phyloP scores from a whole-genome alignment of 73 alveolate genomes.

The Paramecium primaurelia region DNA sequence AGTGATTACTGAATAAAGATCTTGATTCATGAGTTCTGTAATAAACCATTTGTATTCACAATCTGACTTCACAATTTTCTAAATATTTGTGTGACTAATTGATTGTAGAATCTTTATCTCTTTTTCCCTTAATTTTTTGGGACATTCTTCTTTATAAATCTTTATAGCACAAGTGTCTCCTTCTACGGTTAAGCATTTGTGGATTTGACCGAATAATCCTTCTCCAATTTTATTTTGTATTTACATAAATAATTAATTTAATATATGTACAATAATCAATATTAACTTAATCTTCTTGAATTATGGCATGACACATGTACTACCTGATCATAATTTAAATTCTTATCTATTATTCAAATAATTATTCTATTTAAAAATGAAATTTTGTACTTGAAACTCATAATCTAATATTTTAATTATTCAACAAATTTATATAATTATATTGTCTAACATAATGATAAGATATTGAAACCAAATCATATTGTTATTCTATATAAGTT shows the following conservation, averaged over 20 bases:
- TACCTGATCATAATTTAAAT: neutral
- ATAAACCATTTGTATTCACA: neutral
- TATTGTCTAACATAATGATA: too few species aligned
- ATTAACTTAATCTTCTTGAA: neutral
- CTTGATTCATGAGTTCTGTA: neutral
- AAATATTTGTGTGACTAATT: neutral
- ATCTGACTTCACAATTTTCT: neutral
- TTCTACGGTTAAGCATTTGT: neutral
- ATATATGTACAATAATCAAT: neutral
- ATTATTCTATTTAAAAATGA: neutral
- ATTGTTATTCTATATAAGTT: too few species aligned
- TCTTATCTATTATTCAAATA: neutral
- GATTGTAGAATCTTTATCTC: neutral
- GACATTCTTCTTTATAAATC: neutral
- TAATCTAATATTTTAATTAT: too few species aligned
- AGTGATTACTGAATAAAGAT: neutral
- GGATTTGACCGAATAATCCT: neutral
- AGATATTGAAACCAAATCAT: too few species aligned
- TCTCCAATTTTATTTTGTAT: constrained; percentile 3
- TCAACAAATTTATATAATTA: too few species aligned
- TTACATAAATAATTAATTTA: neutral
- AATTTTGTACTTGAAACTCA: neutral
- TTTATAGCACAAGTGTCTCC: neutral
- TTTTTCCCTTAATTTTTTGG: neutral
- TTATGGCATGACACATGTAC: neutral